phyloP scores from a whole-genome alignment of 192 early-diverging fungal genomes.

The Geosiphon pyriformis region DNA sequence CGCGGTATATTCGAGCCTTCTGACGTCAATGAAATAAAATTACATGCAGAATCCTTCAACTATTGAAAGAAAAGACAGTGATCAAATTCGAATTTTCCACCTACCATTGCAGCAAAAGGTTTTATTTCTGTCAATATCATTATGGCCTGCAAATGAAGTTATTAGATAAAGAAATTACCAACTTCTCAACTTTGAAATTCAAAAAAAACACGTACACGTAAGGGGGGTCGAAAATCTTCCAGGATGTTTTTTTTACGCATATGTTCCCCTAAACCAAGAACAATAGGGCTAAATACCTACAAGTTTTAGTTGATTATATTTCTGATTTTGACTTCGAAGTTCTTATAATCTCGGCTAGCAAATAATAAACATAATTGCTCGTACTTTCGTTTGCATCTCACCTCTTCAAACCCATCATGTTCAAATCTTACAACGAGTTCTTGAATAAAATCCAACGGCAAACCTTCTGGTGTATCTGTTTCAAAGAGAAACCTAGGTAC shows the following conservation, averaged over 20 bases:
- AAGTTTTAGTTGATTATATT: too few relatives aligned
- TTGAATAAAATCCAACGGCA: slow-evolving; percentile 60
- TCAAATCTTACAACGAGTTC: slow-evolving; percentile 55
- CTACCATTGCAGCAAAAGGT: slow-evolving; percentile 44
- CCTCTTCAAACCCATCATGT: slow-evolving; percentile 59
- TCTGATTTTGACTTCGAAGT: not conserved
- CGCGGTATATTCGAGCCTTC: too few relatives aligned
- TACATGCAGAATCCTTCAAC: too few relatives aligned
- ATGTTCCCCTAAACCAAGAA: slow-evolving; percentile 43
- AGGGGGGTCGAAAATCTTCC: slow-evolving; percentile 42
- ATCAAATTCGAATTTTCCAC: too few relatives aligned
- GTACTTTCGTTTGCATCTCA: slow-evolving; percentile 22
- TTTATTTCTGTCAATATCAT: slow-evolving; percentile 50
- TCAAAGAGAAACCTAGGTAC: slow-evolving; percentile 45
- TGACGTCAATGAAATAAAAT: too few relatives aligned
- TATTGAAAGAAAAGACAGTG: too few relatives aligned
- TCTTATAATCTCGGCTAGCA: not conserved
- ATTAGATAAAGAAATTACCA: slow-evolving; percentile 2
- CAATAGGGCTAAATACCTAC: slow-evolving; percentile 51
- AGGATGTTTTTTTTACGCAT: slow-evolving; percentile 43
- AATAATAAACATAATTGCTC: not conserved
- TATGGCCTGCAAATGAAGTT: slow-evolving; percentile 40
- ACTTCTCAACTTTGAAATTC: not conserved
- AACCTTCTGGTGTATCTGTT: slow-evolving; percentile 50
- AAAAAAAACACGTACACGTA: slow-evolving; percentile 37